Evolutionary conservation across 2,329 filamentous ascomycete species (phyloP), one percentile per base, ranked within the genome.

Genomic region (Zymoseptoria tritici): DNA sequence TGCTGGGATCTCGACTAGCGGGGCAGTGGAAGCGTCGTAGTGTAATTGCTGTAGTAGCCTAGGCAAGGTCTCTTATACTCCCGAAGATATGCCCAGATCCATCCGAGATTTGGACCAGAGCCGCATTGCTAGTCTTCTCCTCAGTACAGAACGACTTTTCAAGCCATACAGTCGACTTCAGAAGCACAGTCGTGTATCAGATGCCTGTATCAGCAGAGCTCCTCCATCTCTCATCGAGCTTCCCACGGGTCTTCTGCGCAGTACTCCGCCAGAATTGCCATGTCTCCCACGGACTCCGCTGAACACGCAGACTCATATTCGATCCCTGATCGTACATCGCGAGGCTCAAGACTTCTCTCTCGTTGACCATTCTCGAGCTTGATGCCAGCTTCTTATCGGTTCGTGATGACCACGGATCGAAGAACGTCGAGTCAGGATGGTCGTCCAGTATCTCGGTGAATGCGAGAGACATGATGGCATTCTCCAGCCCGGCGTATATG

Each of bases 401-500:
- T 13, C 49, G 20, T 13, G 46, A 19, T 2, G 42, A 54, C 52
- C 59, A 60, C 7, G 61, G 57, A 20, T 58, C 53, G 54, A 68
- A 64, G 73, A 73, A 61, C 2, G 73, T 62, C 0, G 78, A 70
- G 65, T 81, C 79, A 0, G 79, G 77, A 55, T 76, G 67, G 4
- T 50, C 36, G 59, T 82, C 79, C 0, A 74, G 66, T 9, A 78
- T 69, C 11, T 72, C 73, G 4, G 75, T 73, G 61, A 81, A 76
- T 2, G 75, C 75, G 3, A 81, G 66, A 59, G 74, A 72, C 19
- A 80, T 66, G 2, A 81, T 70, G 1, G 68, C 68, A 52, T 76
- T 77, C 66, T 81, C 78, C 3, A 81, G 68, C 2, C 80, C 80
- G 3, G 77, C 78, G 58, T 78, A 81, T 9, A 82, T 59, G 29